Conservation (phyloP, 768 basidiomycete genomes). For the Paxillus rubicundulus region DNA sequence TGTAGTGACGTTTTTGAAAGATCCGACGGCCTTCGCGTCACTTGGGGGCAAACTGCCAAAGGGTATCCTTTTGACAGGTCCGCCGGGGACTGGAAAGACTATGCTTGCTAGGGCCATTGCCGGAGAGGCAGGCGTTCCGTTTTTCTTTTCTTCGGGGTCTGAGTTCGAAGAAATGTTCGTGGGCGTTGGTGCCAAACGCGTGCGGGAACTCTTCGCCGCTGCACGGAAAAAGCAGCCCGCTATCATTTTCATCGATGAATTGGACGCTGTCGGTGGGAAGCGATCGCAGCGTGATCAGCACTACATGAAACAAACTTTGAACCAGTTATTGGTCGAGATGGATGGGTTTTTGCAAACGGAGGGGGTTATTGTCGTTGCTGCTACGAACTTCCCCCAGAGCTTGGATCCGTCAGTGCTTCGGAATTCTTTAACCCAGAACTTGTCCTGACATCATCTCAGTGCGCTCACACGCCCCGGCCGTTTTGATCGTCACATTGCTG, state of each 20-base stretch:
- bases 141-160: conserved; percentile 94
- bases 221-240: conserved; percentile 94
- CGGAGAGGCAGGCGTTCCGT: conserved; percentile 96
- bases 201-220: conserved; percentile 90
- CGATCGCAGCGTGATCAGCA: conserved; percentile 81
- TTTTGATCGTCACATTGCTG: conserved; percentile 90
- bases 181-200: conserved; percentile 91
- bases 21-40: conserved; percentile 84
- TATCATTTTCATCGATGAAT: conserved; percentile 97
- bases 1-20: conserved; percentile 92
- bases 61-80: conserved; percentile 87
- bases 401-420: conserved; percentile 71
- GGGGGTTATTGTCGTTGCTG: conserved; percentile 93
- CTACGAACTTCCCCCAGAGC: conserved; percentile 96
- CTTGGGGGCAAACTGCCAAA: conserved; percentile 94
- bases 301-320: conserved; percentile 92
- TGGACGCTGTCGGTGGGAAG: conserved; percentile 92
- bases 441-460: conserved; percentile 38
- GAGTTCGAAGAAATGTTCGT: conserved; percentile 99
- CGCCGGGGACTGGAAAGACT: conserved; percentile 80
- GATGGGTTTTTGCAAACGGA: conserved; percentile 94
- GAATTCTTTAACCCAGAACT: not conserved
- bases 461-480: conserved; percentile 95
- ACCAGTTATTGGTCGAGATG: conserved; percentile 95
- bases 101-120: conserved; percentile 96